These are phyloP conservation scores for Conoideocrella luteorostrata DNA, from an alignment of 2,329 filamentous ascomycete species.

Conservation along the genomic window DNA sequence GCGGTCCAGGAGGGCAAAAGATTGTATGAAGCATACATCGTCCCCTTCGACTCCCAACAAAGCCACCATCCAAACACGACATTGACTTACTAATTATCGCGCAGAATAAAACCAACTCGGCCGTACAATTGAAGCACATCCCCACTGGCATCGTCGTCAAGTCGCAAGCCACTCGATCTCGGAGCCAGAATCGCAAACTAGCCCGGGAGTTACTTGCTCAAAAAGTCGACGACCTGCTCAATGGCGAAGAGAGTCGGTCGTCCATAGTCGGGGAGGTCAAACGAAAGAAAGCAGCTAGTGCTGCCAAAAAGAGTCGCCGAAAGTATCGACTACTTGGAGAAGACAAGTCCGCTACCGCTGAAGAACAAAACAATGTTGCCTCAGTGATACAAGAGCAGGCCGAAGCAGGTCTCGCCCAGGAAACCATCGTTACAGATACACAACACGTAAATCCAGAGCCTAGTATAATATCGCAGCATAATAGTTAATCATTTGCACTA, in stretches of 20 bases:
- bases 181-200: conserved; percentile 79
- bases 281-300: conserved; percentile 66
- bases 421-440: neutral
- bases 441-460: neutral
- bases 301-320: conserved; percentile 71
- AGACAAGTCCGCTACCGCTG: conserved; percentile 28
- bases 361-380: neutral
- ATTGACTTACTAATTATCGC: neutral
- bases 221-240: conserved; percentile 63
- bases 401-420: neutral
- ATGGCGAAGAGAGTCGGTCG: conserved; percentile 63
- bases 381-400: neutral
- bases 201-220: conserved; percentile 73
- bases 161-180: conserved; percentile 82
- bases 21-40: conserved; percentile 51
- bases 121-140: conserved; percentile 84
- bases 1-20: conserved; percentile 90
- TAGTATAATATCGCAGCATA: neutral
- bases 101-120: conserved; percentile 92
- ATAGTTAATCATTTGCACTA: no score
- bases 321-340: conserved; percentile 65
- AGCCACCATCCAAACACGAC: neutral
- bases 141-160: conserved; percentile 92
- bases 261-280: conserved; percentile 58
- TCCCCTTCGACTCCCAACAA: neutral